Evolutionary conservation across 2,329 filamentous ascomycete genomes (phyloP), one percentile per base, ranked within the genome.

Genomic region (Hypoxylon sp.): DNA sequence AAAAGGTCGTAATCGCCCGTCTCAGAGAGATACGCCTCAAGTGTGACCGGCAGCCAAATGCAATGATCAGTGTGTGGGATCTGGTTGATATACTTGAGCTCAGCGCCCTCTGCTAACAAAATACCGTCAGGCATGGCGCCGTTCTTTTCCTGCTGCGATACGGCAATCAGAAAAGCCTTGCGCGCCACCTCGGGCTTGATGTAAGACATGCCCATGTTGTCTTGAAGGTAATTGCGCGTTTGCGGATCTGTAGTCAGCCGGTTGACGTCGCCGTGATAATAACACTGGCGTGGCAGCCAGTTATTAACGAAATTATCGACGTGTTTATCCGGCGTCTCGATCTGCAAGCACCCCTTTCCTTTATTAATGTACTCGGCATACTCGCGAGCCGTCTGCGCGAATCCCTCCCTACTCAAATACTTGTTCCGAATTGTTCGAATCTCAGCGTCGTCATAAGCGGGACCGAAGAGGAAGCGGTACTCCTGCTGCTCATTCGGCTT

Each of bases 121-220:
- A 88, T 86, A 5, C 86, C 86, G 71, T 88, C 86, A 0, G 86
- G 86, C 85, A 88, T 87, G 14, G 85, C 80, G n/a, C 86, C 86
- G 21, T 79, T 84, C 13, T 80, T 74, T 69, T 87, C 84, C 71
- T 88, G 86, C 69, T 88, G 86, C 0, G 82, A 79, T 2, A 88
- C 79, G 0, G 85, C 82, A 1, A 75, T 84, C 43, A 86, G 51
- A 62, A 88, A 82, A 5, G 85, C 82, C 30, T 78, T 76, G 3
- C 85, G 83, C 19, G 85, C 79, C 1, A 85, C 82, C 2, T 79
- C 74, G 0, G 86, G 85, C 64, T 83, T 82, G 77, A 88, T 85
- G 75, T 83, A 88, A 52, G 82, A 83, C 86, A 88, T 88, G 61
- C 86, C 86, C 86, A 88, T 87, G 75, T 86, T 87, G 75, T 88